Base-by-base conservation (phyloP, 192 early-diverging fungal genomes). In the Podila minutissima region DNA sequence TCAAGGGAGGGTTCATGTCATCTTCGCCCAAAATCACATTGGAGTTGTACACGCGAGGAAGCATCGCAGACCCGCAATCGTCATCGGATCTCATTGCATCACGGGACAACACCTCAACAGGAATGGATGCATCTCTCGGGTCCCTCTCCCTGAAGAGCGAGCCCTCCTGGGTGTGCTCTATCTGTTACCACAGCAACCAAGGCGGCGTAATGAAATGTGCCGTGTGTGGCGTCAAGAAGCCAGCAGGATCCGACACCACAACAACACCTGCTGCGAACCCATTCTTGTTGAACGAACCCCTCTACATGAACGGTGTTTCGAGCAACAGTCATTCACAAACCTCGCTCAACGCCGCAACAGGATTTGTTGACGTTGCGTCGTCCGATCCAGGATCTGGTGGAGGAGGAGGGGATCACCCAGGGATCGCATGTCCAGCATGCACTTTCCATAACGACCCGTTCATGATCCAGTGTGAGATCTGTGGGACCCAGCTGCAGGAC, bases 391-490 rank as follows among this genome's bases (percentile, higher is more conserved):
- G 60, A 50, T 33, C 20, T 24, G 46, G 5, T 50, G n/a, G 15
- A 17, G 41, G 41, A 46, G 38, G 11, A 13, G 9, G 29, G 26
- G 62, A 59, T 24, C 64, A 64, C 51, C 37, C 66, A 19, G 74
- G 74, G 10, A 87, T 84, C 48, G 69, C 84, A 10, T 98, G 97
- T 72, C 87, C 90, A 8, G 79, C 82, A 2, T 98, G 97, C 72
- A 98, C 97, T 22, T 98, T 97, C 73, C 84, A 94, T 51, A 98
- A 98, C 75, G 94, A 96, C 76, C 81, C 88, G 3, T 92, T 90
- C 68, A 91, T 95, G 90, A 75, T 83, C 10, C 83, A 83, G 17
- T 98, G 97, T 78, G 95, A 98, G 67, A 92, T 97, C 71, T 98
- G 97, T 82, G 92, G 90, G 24, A 82, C 89, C 5, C 79, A 92